Evolutionary conservation across 129 eudicot genomes (phyloP), one percentile per base, ranked within the genome.

Genomic region (Calendula officinalis): DNA sequence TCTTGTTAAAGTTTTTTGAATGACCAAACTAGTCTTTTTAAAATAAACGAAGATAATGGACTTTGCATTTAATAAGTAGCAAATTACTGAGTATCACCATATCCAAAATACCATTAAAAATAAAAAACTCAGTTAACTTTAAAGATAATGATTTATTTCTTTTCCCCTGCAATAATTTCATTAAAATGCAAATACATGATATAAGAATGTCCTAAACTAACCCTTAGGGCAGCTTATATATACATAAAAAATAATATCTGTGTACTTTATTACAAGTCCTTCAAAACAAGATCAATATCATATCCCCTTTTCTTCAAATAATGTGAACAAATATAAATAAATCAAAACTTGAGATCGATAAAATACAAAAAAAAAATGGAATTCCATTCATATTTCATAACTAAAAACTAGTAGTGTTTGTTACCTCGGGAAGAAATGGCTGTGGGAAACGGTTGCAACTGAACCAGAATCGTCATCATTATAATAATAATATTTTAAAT

Each of bases 341-440:
- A 58, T 13, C 11, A 37, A 37, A 38, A 15, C 7, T 5, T 4
- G 11, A 44, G 30, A 22, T 22, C 30, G 9, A 49, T 33, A 63
- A 7, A 14, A 47, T 48, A 14, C 33, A 48, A 5, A 35, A 48
- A 35, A 48, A 15, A 34, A 34, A 3, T 39, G 32, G 30, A 22
- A 16, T 14, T 37, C 38, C 34, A 15, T 35, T 12, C 45, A 2
- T n/a, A 11, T 57, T 57, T 32, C 44, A 36, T 37, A 1, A 4
- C 2, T 2, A 8, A 36, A 13, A 64, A 64, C 68, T 14, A 64
- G 33, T 22, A 22, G 30, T 22, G 30, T 22, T 22, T 13, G 42
- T 79, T 53, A 88, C 66, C 94, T 81, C 1, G 89, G 86, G 65
- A 48, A 75, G 81, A 88, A 82, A 66, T 78, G 70, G 34, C 90